Conservation (phyloP, 441 rosid genomes). For the Eugenia klotzschiana region DNA sequence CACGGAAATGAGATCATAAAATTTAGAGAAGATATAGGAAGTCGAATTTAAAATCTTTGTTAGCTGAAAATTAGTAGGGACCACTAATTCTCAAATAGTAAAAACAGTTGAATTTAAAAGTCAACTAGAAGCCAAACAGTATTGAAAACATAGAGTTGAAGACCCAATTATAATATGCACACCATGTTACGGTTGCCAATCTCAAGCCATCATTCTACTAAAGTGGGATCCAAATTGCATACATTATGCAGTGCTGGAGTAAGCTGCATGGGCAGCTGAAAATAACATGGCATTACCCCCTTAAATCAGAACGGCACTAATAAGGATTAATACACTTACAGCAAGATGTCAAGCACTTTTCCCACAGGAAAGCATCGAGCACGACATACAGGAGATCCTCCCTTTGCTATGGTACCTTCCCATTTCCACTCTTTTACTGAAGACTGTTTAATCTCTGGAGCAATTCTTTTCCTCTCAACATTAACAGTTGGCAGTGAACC, state of each 20-base stretch:
- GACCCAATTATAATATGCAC: background rate
- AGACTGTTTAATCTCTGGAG: conserved; percentile 41
- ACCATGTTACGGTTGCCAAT: background rate
- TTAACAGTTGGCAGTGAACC: conserved; percentile 25
- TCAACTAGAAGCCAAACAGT: background rate
- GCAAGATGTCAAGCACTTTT: conserved; percentile 61
- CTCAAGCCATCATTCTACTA: background rate
- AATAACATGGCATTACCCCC: background rate
- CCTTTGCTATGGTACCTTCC: conserved; percentile 97
- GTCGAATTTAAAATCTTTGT: background rate
- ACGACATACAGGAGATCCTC: conserved; percentile 84
- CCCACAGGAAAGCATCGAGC: conserved; percentile 95
- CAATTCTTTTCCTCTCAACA: conserved; percentile 43
- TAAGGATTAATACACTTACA: conserved; percentile 37
- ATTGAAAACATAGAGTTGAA: background rate
- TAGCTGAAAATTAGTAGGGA: background rate
- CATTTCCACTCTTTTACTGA: conserved; percentile 86
- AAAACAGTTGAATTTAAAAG: background rate
- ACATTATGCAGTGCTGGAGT: background rate
- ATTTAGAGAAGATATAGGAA: background rate
- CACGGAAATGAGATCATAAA: background rate
- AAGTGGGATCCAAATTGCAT: background rate
- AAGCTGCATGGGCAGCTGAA: background rate
- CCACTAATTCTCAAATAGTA: background rate
- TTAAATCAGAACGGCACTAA: background rate